Conservation (phyloP, 1,284 basidiomycete species). For the Jaminaea rosea region DNA sequence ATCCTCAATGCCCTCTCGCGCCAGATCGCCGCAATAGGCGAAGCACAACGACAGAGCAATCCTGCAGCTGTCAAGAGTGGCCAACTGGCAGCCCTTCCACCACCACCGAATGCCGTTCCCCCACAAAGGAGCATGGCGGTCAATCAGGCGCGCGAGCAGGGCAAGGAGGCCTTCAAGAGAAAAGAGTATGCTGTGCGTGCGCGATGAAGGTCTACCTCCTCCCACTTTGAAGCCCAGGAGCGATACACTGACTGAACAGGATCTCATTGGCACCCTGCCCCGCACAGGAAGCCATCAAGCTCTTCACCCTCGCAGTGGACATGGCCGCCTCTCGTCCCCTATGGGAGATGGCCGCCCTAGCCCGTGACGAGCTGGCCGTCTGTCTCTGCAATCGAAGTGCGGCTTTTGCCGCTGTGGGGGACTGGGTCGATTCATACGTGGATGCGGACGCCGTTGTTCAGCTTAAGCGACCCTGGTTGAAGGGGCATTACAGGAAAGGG, state of each 20-base stretch:
- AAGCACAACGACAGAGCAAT: too few species aligned
- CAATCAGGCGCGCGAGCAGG: slow-evolving; percentile 41
- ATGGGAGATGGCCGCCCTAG: slow-evolving; percentile 74
- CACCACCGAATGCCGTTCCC: slow-evolving; percentile 43
- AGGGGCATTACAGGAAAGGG: slow-evolving; percentile 87
- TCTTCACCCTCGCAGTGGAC: slow-evolving; percentile 74
- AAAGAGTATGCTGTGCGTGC: slow-evolving; percentile 57
- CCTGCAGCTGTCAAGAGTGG: too few species aligned
- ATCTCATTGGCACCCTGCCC: too few species aligned
- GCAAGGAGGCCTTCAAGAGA: slow-evolving; percentile 36
- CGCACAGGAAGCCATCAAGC: slow-evolving; percentile 67
- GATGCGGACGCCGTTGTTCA: slow-evolving; percentile 85
- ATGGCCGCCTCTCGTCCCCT: slow-evolving; percentile 74
- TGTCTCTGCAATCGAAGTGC: slow-evolving; percentile 85
- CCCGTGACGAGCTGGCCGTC: slow-evolving; percentile 80
- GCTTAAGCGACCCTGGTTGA: slow-evolving; percentile 79
- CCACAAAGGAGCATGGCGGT: slow-evolving; percentile 37
- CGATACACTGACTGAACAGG: too few species aligned
- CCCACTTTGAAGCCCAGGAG: too few species aligned
- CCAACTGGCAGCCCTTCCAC: too few species aligned
- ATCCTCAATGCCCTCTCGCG: slow-evolving; percentile 44
- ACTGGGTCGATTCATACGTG: slow-evolving; percentile 70
- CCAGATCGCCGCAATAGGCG: slow-evolving; percentile 27
- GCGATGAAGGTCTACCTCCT: too few species aligned
- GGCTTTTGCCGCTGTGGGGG: slow-evolving; percentile 66